Conservation (phyloP, 108 stramenopile genomes). For the Bacterosira constricta region DNA sequence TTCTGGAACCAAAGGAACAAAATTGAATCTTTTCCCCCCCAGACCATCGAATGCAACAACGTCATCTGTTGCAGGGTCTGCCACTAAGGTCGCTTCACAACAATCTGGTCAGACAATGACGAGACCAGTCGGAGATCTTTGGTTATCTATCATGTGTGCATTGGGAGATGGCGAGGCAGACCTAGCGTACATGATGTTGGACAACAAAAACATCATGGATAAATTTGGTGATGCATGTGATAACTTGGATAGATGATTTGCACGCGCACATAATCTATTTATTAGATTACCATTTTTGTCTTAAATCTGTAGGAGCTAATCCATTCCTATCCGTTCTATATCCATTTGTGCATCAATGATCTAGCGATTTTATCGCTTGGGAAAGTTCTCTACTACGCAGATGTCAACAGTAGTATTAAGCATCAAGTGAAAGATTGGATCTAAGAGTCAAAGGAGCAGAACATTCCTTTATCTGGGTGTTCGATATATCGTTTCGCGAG, state of each 20-base stretch:
- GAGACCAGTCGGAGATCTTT: conserved; percentile 68
- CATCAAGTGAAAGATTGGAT: too few relatives aligned
- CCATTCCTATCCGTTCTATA: too few relatives aligned
- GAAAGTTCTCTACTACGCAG: too few relatives aligned
- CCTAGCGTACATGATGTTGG: conserved; percentile 62
- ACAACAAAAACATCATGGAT: conserved; percentile 35
- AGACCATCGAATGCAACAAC: conserved; percentile 34
- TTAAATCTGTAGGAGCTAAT: too few relatives aligned
- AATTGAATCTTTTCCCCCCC: conserved; percentile 32
- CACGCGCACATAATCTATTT: too few relatives aligned
- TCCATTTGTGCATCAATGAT: too few relatives aligned
- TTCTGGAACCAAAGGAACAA: conserved; percentile 9
- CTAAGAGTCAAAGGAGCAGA: too few relatives aligned
- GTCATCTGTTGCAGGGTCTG: conserved; percentile 2
- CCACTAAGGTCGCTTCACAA: background rate
- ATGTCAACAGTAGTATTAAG: too few relatives aligned
- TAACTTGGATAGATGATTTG: conserved; percentile 42
- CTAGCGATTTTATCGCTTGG: too few relatives aligned
- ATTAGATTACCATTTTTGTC: too few relatives aligned
- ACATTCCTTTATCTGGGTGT: too few relatives aligned
- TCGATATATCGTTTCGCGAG: too few relatives aligned
- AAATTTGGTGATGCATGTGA: conserved; percentile 49
- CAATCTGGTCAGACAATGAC: conserved; percentile 9
- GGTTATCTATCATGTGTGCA: conserved; percentile 83
- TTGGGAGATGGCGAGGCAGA: conserved; percentile 75